Evolutionary conservation across 2,329 filamentous ascomycete species (phyloP).

Genomic region (Ascochyta lentis): DNA sequence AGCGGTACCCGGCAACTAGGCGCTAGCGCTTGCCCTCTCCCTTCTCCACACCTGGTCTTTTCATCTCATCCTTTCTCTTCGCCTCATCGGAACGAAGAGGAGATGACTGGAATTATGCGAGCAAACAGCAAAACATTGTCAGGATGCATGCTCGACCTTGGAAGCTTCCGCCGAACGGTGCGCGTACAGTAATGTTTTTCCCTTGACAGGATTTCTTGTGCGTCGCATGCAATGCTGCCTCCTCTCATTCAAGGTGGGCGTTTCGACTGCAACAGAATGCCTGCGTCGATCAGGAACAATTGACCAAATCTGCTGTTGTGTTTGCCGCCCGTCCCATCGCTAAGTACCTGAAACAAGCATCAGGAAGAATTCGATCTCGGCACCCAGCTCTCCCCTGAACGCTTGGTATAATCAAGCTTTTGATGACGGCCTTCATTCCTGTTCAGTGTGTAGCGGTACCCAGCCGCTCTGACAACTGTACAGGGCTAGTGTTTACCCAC

Average conservation of each 20-base stretch:
- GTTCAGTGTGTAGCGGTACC: constrained; percentile 10
- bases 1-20: neutral
- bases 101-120: neutral
- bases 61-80: neutral
- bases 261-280: constrained; percentile 23
- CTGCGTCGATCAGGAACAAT: constrained; percentile 27
- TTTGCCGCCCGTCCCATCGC: constrained; percentile 12
- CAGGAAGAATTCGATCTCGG: constrained; percentile 9
- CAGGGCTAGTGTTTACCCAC: constrained; percentile 9
- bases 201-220: neutral
- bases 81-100: neutral
- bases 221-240: neutral
- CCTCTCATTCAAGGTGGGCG: constrained; percentile 14
- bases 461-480: constrained; percentile 18
- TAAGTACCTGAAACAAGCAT: constrained; percentile 22
- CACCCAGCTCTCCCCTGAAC: neutral
- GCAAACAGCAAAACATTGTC: neutral
- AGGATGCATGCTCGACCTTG: neutral
- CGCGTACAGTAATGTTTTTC: neutral
- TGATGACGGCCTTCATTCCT: constrained; percentile 15
- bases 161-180: too few relatives aligned
- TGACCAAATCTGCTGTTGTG: constrained; percentile 3
- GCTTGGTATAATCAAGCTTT: constrained; percentile 22
- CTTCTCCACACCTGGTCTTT: constrained; percentile 7
- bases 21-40: neutral